phyloP scores from a whole-genome alignment of 176 grass and related monocot species.

The Eremochloa ophiuroides region DNA sequence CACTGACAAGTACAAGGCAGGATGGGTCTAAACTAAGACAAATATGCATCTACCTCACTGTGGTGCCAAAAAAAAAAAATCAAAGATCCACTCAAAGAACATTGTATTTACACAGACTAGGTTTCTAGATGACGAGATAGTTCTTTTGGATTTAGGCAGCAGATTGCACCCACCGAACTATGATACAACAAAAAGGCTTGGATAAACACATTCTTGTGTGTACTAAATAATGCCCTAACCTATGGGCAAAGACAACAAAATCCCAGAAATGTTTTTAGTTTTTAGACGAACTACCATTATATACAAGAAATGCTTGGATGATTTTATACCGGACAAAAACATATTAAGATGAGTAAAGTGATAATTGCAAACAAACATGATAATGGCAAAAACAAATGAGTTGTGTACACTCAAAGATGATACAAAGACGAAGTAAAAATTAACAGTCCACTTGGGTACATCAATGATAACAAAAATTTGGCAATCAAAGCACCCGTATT shows the following conservation, averaged over 20 bases:
- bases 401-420: neutral
- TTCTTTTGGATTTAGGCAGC: neutral
- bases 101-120: neutral
- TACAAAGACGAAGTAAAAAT: neutral
- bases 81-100: neutral
- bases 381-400: neutral
- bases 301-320: neutral
- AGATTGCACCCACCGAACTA: neutral
- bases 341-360: neutral
- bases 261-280: neutral
- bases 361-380: neutral
- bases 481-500: neutral
- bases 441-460: neutral
- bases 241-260: neutral
- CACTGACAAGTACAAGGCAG: neutral
- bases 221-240: neutral
- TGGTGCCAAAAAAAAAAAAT: neutral
- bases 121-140: neutral
- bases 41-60: neutral
- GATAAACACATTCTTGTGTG: neutral
- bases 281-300: neutral
- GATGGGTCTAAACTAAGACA: neutral
- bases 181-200: neutral
- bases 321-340: neutral
- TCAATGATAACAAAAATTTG: neutral